Base-by-base conservation (phyloP, 2,329 filamentous ascomycete genomes). In the Cordyceps cicadae region DNA sequence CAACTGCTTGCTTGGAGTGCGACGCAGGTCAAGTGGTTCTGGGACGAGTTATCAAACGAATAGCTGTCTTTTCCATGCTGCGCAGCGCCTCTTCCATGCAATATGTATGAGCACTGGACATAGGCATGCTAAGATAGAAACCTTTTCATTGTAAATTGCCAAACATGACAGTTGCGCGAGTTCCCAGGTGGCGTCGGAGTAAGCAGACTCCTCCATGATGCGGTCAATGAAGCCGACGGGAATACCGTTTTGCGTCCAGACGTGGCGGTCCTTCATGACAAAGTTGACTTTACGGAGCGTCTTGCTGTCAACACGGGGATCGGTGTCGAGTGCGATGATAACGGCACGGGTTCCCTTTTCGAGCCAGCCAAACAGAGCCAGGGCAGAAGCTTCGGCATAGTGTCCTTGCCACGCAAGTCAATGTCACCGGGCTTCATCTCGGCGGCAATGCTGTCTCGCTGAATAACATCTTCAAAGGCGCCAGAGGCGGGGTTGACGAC, bases 231-330 rank as follows among this genome's bases (percentile, higher is more conserved):
- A 62, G 41, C 61, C 56, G 46, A 55, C 56, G 43, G 60, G 63
- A 17, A 64, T 48, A 3, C 72, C 70, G 6, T 70, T 67, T 43
- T 65, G 59, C 66, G 81, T 82, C 74, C 78, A 83, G 9, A 83
- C 70, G 54, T 66, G 73, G 1, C 74, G 81, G 65, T 84, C 81
- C 66, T 84, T 84, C 80, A 84, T 83, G 19, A 84, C 81, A 66
- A 83, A 83, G 57, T 67, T 71, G 0, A 83, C 77, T 61, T 72
- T 75, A 57, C 80, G 73, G 34, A 84, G 62, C 2, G 76, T 76
- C 21, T 66, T 64, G 1, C 67, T 41, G 59, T 81, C 77, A 21
- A 70, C 63, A 29, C 71, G 69, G 3, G 77, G 75, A 64, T 82
- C 77, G 0, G 72, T 69, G 2, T 76, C 70, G 12, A 84, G 62